phyloP scores from a whole-genome alignment of 2,329 filamentous ascomycete species.

The Rhexocercosporidium sp. region DNA sequence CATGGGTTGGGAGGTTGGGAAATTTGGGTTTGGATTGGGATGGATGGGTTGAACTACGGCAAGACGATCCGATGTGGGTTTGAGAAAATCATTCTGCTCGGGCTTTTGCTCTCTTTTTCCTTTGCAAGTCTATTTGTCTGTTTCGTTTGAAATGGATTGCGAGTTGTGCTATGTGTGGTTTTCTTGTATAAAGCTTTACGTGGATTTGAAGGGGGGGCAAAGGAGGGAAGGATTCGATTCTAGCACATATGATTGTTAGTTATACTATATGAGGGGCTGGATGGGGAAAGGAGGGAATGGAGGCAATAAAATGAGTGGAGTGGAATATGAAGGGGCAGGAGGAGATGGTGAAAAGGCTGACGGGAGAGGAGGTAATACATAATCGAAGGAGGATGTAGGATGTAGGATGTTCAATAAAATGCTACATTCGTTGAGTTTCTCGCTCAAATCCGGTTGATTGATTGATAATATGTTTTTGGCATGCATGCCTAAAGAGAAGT shows the following conservation, averaged over 20 bases:
- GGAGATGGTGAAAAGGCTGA: not conserved
- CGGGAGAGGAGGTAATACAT: not conserved
- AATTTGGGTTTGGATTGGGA: not conserved
- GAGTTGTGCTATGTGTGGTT: too few relatives aligned
- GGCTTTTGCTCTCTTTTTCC: too few relatives aligned
- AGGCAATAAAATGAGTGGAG: not conserved
- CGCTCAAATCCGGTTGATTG: too few relatives aligned
- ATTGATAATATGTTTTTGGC: too few relatives aligned
- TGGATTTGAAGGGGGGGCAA: too few relatives aligned
- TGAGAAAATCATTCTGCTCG: too few relatives aligned
- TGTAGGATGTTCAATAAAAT: not conserved
- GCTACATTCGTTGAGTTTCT: too few relatives aligned
- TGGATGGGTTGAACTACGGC: not conserved
- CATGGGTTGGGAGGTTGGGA: not conserved
- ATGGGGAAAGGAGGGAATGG: not conserved
- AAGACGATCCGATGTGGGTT: not conserved
- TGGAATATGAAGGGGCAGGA: not conserved
- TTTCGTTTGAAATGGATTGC: too few relatives aligned
- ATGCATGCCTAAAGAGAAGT: too few relatives aligned
- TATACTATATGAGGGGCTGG: not conserved
- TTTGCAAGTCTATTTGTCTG: too few relatives aligned
- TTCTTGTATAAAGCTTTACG: constrained; percentile 1
- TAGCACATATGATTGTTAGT: not conserved
- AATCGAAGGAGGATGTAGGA: not conserved
- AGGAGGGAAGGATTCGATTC: not conserved